Percentiles rank a stretch among this genome's conserved stretches.
Evolutionary conservation across 1,284 basidiomycete genomes (phyloP).

Genomic region (Sanghuangporus sanghuang): DNA sequence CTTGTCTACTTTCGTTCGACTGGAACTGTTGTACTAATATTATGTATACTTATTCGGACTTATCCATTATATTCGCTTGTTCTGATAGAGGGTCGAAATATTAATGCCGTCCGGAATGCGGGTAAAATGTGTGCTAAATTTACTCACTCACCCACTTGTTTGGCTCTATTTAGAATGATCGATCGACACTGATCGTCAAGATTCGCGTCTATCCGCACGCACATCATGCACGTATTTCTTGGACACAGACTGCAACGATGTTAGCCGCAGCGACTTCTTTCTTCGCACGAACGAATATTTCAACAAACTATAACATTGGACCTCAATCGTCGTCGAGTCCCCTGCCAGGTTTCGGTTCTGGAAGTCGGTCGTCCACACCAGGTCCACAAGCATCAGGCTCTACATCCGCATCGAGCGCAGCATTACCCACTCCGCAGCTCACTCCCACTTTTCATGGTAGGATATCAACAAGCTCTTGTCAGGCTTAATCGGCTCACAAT

Average conservation of each 20-base stretch:
- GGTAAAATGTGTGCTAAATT: background rate
- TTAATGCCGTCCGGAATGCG: background rate
- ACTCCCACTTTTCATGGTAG: slow-evolving; percentile 45
- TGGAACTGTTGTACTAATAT: no score
- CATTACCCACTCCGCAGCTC: slow-evolving; percentile 34
- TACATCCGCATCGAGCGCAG: slow-evolving; percentile 29
- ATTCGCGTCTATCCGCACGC: background rate
- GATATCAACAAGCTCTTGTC: background rate
- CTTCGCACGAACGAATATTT: slow-evolving; percentile 82
- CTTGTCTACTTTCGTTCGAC: no score
- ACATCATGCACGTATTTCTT: background rate
- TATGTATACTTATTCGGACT: no score
- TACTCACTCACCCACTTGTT: background rate
- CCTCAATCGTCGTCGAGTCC: slow-evolving; percentile 41
- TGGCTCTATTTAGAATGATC: background rate
- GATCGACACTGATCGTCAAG: background rate
- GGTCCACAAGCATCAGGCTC: slow-evolving; percentile 46
- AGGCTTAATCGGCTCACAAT: background rate
- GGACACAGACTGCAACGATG: slow-evolving; percentile 38
- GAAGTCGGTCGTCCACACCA: slow-evolving; percentile 16
- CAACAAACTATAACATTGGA: slow-evolving; percentile 76
- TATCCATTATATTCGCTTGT: background rate
- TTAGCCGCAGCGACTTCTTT: slow-evolving; percentile 89
- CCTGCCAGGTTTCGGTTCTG: slow-evolving; percentile 39
- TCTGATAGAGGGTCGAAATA: background rate